Evolutionary conservation across 352 stramenopile genomes (phyloP), one percentile per base, ranked within the genome.

Genomic region (Phytophthora pini): DNA sequence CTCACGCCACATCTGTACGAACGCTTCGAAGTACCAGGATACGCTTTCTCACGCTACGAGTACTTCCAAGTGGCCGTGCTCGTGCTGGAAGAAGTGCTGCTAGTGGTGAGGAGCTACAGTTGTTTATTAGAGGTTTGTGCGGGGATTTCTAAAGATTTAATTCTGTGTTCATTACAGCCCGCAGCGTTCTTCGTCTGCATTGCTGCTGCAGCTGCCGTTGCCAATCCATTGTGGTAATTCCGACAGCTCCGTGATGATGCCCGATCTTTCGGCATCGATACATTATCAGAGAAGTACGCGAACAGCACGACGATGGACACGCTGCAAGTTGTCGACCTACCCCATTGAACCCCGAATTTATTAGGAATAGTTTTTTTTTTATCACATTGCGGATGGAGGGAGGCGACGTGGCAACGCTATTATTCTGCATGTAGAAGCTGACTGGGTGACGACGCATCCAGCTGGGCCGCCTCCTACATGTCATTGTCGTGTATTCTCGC

Each of bases 41-140:
- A 88, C 54, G 61, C 76, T 13, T 90, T 93, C 51, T 79, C 79
- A 2, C 61, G 62, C 61, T 95, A 95, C 52, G 80, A 93, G 49
- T 79, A 82, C 59, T 88, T 93, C 55, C 87, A 95, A 70, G 69
- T 93, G n/a, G 59, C 36, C 1, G 73, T 87, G 32, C 66, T 95
- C 44, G 55, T 80, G n/a, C 44, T 88, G 24, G 75, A 95, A 72
- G 74, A 90, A 63, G 67, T 75, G 32, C 27, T 88, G 6, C 68
- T 95, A 44, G 88, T 95, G 60, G 87, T 95, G 79, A 54, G 84
- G 31, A 36, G 31, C 31, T 36, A 36, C 31, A 13, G 8, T 36
- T 36, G 29, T 9, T 32, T 32, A 9, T 9, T 32, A 32, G 29
- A 9, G 5, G 29, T 32, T 32, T 32, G 7, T 36, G 31, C 10